Evolutionary conservation across 2,329 filamentous ascomycete genomes (phyloP).

Genomic region (Curvularia lunata): DNA sequence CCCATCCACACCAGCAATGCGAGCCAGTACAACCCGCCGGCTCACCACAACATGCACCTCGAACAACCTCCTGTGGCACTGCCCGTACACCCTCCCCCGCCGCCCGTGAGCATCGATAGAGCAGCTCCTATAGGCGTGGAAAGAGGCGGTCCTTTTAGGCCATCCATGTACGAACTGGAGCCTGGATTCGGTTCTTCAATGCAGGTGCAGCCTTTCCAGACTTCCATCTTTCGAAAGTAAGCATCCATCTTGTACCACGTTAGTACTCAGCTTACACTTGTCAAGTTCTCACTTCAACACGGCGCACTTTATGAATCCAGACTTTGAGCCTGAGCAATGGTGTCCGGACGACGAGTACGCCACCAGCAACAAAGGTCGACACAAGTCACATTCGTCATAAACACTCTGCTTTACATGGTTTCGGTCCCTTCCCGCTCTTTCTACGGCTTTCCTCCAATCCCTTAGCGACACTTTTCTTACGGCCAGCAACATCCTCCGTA

Average conservation of each 20-base stretch:
- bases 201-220: conserved; percentile 54
- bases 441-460: conserved; percentile 40
- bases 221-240: conserved; percentile 58
- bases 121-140: conserved; percentile 37
- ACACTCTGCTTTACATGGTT: conserved; percentile 20
- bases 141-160: conserved; percentile 53
- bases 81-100: conserved; percentile 40
- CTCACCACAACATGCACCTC: conserved; percentile 41
- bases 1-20: conserved; percentile 37
- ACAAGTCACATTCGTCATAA: conserved; percentile 48
- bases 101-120: conserved; percentile 41
- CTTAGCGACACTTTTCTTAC: conserved; percentile 44
- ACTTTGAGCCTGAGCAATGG: conserved; percentile 62
- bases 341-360: conserved; percentile 56
- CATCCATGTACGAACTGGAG: conserved; percentile 55
- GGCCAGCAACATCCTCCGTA: conserved; percentile 40
- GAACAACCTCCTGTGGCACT: conserved; percentile 43
- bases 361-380: conserved; percentile 45
- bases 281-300: conserved; percentile 59
- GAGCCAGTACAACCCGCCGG: conserved; percentile 34
- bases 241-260: conserved; percentile 19
- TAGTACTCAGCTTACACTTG: conserved; percentile 21
- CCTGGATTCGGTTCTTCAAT: conserved; percentile 49
- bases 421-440: conserved; percentile 28
- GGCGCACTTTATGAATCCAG: conserved; percentile 59